Evolutionary conservation across 768 basidiomycete species (phyloP).

Genomic region (Rhizopogon salebrosus): DNA sequence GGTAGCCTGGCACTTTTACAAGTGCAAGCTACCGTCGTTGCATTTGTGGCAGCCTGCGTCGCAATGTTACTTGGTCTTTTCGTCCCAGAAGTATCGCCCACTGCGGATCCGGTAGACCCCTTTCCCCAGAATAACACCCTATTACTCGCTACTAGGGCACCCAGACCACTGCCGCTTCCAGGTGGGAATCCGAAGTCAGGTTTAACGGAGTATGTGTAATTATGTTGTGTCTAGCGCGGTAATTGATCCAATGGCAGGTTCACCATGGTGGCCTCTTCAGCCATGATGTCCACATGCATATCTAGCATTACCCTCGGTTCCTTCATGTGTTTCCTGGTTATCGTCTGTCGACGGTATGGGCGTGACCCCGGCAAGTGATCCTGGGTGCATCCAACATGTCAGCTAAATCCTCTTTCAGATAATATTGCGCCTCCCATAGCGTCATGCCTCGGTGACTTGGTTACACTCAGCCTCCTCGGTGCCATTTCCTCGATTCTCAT

Average conservation of each 20-base stretch:
- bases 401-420: conserved; percentile 41
- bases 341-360: conserved; percentile 68
- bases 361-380: conserved; percentile 72
- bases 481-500: conserved; percentile 68
- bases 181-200: conserved; percentile 31
- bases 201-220: conserved; percentile 30
- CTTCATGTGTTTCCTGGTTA: conserved; percentile 85
- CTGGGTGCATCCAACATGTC: neutral
- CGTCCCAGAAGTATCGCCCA: conserved; percentile 34
- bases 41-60: conserved; percentile 77
- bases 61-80: conserved; percentile 68
- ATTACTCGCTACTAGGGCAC: conserved; percentile 11
- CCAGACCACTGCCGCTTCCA: conserved; percentile 19
- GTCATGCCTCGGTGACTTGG: conserved; percentile 85
- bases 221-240: neutral
- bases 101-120: conserved; percentile 2
- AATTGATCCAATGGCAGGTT: conserved; percentile 43
- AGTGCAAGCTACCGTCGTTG: conserved; percentile 88
- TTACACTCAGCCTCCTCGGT: conserved; percentile 85
- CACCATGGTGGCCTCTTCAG: conserved; percentile 67
- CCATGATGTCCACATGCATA: conserved; percentile 77
- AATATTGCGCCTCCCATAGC: conserved; percentile 96
- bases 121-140: conserved; percentile 9
- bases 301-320: conserved; percentile 80
- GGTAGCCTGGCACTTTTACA: conserved; percentile 87